A percentile compares a stretch with the other conserved stretches of the same genome.
phyloP scores from a whole-genome alignment of 208 protist genomes.

The Crithidia fasciculata region DNA sequence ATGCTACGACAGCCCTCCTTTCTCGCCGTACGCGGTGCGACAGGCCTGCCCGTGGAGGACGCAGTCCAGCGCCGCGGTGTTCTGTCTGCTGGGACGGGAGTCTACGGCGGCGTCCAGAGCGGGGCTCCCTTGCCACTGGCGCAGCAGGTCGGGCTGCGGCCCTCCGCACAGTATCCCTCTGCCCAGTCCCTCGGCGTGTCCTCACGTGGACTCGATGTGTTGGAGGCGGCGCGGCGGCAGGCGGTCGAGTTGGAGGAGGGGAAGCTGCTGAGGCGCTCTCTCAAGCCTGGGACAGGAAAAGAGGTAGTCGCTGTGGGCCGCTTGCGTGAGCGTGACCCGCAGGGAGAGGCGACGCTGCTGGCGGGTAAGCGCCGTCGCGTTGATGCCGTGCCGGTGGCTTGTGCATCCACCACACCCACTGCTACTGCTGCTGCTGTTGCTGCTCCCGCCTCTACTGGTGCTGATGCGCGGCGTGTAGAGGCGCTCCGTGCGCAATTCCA shows the following conservation, averaged over 20 bases:
- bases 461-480: conserved; percentile 21
- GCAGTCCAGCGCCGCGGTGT: conserved; percentile 22
- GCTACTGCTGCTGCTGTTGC: neutral
- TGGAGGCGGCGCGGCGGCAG: conserved; percentile 53
- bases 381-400: neutral
- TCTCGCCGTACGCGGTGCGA: conserved; percentile 63
- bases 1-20: conserved; percentile 45
- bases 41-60: conserved; percentile 56
- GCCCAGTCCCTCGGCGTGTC: conserved; percentile 53
- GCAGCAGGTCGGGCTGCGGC: conserved; percentile 23
- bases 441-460: neutral
- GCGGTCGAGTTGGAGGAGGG: conserved; percentile 41
- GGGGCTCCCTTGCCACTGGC: conserved; percentile 46
- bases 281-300: neutral
- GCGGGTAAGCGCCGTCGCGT: neutral
- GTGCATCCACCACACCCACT: neutral
- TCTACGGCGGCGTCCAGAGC: conserved; percentile 58
- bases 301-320: neutral
- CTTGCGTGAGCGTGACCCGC: conserved; percentile 1
- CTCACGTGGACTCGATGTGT: conserved; percentile 53
- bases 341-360: neutral
- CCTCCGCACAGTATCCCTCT: conserved; percentile 31
- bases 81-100: conserved; percentile 25
- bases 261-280: conserved; percentile 43
- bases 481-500: conserved; percentile 39